These are phyloP conservation scores for Russula compacta DNA, from an alignment of 768 basidiomycete genomes.

Conservation along the genomic window DNA sequence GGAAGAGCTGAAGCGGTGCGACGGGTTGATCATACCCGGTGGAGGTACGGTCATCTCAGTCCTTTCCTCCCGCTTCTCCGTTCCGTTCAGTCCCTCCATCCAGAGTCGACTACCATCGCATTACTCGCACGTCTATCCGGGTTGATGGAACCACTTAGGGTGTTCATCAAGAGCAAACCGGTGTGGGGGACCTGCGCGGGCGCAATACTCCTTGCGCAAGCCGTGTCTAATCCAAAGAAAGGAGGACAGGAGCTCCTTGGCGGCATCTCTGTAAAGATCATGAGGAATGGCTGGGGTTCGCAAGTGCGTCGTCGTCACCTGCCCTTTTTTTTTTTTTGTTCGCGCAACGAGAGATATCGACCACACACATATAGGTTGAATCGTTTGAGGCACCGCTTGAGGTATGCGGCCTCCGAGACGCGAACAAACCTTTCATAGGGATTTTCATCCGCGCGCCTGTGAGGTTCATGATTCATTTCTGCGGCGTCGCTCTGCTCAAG, in stretches of 20 bases:
- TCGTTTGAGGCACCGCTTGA: conserved; percentile 78
- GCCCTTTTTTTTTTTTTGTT: not conserved
- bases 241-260: conserved; percentile 83
- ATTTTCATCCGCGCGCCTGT: conserved; percentile 95
- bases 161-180: conserved; percentile 62
- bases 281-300: conserved; percentile 90
- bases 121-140: conserved; percentile 64
- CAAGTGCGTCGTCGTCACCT: conserved; percentile 42
- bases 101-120: conserved; percentile 91
- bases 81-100: not conserved
- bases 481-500: not conserved
- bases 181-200: conserved; percentile 97
- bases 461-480: conserved; percentile 21
- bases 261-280: conserved; percentile 70
- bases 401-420: conserved; percentile 52
- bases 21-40: conserved; percentile 88
- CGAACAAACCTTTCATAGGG: conserved; percentile 59
- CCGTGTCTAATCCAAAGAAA: conserved; percentile 68
- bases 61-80: too few relatives aligned
- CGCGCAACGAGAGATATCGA: conserved; percentile 3
- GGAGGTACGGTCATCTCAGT: conserved; percentile 44
- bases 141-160: conserved; percentile 68
- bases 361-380: conserved; percentile 49
- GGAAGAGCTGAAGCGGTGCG: conserved; percentile 66
- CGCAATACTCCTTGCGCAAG: conserved; percentile 76